These are phyloP conservation scores for Fusarium drepaniforme DNA, from an alignment of 2,329 filamentous ascomycete species.

Conservation along the genomic window DNA sequence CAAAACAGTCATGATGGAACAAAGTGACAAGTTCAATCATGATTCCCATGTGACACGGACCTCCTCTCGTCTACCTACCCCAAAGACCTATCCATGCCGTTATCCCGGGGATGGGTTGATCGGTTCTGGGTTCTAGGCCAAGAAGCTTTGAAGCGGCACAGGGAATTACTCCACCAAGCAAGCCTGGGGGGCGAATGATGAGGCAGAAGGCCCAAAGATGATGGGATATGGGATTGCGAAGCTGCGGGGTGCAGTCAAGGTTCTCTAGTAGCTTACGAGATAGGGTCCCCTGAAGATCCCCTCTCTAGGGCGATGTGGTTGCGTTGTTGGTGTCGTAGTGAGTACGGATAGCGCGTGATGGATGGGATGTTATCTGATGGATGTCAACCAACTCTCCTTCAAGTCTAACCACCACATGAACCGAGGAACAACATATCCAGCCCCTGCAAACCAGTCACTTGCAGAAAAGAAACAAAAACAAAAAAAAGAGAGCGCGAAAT, in stretches of 20 bases:
- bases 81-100: slow-evolving; percentile 8
- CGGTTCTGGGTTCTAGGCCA: slow-evolving; percentile 13
- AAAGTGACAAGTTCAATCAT: background rate
- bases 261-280: background rate
- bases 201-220: background rate
- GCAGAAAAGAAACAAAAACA: slow-evolving; percentile 7
- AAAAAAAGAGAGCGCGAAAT: slow-evolving; percentile 16
- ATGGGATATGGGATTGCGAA: slow-evolving; percentile 20
- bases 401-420: background rate
- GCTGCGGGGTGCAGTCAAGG: slow-evolving; percentile 40
- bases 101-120: slow-evolving; percentile 17
- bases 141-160: slow-evolving; percentile 13
- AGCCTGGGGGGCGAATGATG: slow-evolving; percentile 8
- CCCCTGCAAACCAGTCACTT: background rate
- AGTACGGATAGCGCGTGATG: background rate
- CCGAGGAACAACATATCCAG: background rate
- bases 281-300: slow-evolving; percentile 30
- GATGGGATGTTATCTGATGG: background rate
- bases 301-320: background rate
- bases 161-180: slow-evolving; percentile 26
- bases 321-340: background rate
- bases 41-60: slow-evolving; percentile 22
- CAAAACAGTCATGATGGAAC: background rate
- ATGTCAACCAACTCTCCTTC: background rate
- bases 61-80: slow-evolving; percentile 9